These are phyloP conservation scores for Hippophae rhamnoides DNA, from an alignment of 306 rosid species.

Conservation along the genomic window DNA sequence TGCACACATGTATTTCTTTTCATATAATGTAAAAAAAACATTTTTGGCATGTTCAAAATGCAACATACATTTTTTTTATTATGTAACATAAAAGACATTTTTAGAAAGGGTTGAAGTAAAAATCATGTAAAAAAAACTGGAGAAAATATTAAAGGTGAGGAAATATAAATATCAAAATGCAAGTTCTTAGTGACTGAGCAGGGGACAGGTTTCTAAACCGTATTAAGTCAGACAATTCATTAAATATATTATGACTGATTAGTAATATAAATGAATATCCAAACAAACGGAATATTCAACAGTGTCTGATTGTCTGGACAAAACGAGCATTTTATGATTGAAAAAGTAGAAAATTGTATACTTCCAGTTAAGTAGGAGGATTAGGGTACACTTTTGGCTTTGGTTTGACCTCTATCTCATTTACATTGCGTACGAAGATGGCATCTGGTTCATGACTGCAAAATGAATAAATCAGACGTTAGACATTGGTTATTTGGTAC, in stretches of 20 bases:
- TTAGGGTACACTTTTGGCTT: conserved; percentile 84
- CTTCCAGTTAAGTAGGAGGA: conserved; percentile 38
- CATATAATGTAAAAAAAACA: too few species aligned
- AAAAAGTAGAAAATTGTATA: background rate
- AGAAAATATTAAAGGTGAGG: too few species aligned
- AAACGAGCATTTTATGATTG: background rate
- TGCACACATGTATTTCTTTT: too few species aligned
- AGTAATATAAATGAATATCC: too few species aligned
- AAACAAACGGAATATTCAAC: too few species aligned
- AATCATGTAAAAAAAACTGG: too few species aligned
- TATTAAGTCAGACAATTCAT: conserved; percentile 5
- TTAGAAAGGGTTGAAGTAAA: too few species aligned
- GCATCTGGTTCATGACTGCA: conserved; percentile 86
- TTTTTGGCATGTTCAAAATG: too few species aligned
- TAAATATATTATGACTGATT: background rate
- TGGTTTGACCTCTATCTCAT: conserved; percentile 96
- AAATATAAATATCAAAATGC: too few species aligned
- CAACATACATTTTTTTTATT: too few species aligned
- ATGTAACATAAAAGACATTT: too few species aligned
- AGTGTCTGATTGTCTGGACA: background rate
- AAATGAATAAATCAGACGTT: conserved; percentile 16
- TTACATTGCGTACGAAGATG: conserved; percentile 73
- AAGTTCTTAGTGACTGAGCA: background rate
- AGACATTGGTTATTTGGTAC: background rate
- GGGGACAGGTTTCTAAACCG: background rate